Evolutionary conservation across 73 alveolate species (phyloP).

Genomic region (Paramecium tetraurelia): DNA sequence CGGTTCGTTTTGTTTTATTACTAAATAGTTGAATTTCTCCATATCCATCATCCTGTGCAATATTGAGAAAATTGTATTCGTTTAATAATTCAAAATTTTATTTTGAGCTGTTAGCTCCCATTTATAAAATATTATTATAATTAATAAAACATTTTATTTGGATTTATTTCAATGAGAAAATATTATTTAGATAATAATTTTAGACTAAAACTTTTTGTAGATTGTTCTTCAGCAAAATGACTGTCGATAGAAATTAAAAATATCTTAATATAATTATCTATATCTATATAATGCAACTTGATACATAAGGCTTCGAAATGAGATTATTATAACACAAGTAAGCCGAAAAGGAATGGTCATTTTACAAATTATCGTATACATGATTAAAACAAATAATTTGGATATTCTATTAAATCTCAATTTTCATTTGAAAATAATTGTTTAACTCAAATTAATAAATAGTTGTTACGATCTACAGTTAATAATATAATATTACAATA

Average conservation of each 20-base stretch:
- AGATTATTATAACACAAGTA: too few species aligned
- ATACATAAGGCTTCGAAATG: too few species aligned
- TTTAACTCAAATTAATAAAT: neutral
- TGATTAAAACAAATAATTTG: too few species aligned
- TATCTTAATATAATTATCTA: too few species aligned
- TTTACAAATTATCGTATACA: too few species aligned
- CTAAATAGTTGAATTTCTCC: neutral
- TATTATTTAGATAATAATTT: neutral
- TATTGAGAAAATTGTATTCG: neutral
- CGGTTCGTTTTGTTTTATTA: neutral
- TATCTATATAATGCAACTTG: too few species aligned
- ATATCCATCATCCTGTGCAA: neutral
- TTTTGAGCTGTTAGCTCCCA: conserved; percentile 48
- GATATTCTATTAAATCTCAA: neutral
- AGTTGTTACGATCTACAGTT: neutral
- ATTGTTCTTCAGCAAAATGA: neutral
- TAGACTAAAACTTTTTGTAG: neutral
- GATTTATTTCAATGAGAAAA: neutral
- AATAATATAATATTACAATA: too few species aligned
- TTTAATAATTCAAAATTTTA: neutral
- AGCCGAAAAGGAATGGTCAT: too few species aligned
- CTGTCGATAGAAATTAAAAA: neutral
- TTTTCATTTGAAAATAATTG: neutral
- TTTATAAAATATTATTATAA: neutral
- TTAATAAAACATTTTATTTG: neutral